Evolutionary conservation across 139 green algal genomes (phyloP).

Genomic region (Micractinium conductrix): DNA sequence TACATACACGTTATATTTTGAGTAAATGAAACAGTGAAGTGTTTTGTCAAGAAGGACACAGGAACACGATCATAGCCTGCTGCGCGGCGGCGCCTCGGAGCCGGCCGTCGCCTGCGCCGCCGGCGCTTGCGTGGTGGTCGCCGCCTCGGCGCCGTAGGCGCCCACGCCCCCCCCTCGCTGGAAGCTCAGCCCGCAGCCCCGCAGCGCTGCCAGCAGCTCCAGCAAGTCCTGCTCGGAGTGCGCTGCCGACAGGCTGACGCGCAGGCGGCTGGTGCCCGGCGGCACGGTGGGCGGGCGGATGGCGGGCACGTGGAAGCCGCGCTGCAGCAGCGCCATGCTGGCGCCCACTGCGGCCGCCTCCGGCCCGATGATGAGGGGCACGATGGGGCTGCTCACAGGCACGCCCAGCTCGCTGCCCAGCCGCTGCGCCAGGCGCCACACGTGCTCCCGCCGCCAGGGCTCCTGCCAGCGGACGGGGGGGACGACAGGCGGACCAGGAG

Average conservation of each 20-base stretch:
- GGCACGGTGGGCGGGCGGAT: constrained; percentile 95
- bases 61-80: too few relatives aligned
- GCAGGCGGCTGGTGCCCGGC: constrained; percentile 78
- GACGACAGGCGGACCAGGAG: too few relatives aligned
- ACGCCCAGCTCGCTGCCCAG: constrained; percentile 62
- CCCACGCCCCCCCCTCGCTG: too few relatives aligned
- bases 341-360: constrained; percentile 71
- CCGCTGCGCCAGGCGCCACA: constrained; percentile 62
- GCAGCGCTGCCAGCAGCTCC: constrained; percentile 54
- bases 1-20: too few relatives aligned
- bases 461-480: constrained; percentile 71
- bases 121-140: too few relatives aligned
- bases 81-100: too few relatives aligned
- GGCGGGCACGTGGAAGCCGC: constrained; percentile 88
- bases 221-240: constrained; percentile 72
- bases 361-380: constrained; percentile 85
- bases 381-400: constrained; percentile 73
- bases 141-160: too few relatives aligned
- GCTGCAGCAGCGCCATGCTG: constrained; percentile 58
- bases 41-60: too few relatives aligned
- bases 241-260: constrained; percentile 81
- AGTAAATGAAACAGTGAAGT: too few relatives aligned
- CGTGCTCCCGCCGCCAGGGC: constrained; percentile 71
- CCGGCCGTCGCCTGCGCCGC: too few relatives aligned
- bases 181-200: constrained; percentile 28